Evolutionary conservation across 108 stramenopile genomes (phyloP).

Genomic region (Cylindrotheca closterium): DNA sequence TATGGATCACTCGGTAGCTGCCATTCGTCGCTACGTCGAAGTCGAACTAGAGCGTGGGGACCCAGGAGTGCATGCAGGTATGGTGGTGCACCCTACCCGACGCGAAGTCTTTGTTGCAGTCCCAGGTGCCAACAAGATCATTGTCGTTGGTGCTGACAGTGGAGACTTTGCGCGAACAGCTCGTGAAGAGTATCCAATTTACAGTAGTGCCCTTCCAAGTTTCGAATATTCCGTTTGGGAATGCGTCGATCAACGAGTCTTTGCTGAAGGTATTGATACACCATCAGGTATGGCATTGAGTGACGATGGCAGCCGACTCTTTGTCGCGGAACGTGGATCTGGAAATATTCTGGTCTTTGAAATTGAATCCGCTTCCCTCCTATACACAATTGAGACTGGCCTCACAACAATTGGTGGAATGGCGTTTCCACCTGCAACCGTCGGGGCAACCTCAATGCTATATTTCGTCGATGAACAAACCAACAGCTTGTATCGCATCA

Average conservation of each 20-base stretch:
- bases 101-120: conserved; percentile 38
- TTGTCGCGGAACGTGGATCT: conserved; percentile 38
- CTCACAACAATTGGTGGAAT: conserved; percentile 39
- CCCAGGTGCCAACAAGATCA: conserved; percentile 27
- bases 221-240: conserved; percentile 55
- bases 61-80: conserved; percentile 26
- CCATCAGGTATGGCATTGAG: conserved; percentile 46
- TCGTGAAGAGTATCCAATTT: conserved; percentile 50
- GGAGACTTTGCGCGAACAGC: conserved; percentile 47
- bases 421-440: conserved; percentile 28
- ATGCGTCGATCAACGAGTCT: conserved; percentile 38
- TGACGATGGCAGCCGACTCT: conserved; percentile 28
- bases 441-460: too few relatives aligned
- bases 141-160: conserved; percentile 32
- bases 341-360: conserved; percentile 36
- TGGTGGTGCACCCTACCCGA: conserved; percentile 40
- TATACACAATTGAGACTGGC: conserved; percentile 30
- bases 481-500: too few relatives aligned
- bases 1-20: conserved; percentile 49
- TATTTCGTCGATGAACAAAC: too few relatives aligned
- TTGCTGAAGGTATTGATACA: conserved; percentile 15
- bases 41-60: conserved; percentile 27
- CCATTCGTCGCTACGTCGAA: conserved; percentile 43
- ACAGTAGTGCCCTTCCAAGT: conserved; percentile 29
- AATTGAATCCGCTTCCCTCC: conserved; percentile 25